Conservation (phyloP, 306 rosid species). For the Leucaena leucocephala region DNA sequence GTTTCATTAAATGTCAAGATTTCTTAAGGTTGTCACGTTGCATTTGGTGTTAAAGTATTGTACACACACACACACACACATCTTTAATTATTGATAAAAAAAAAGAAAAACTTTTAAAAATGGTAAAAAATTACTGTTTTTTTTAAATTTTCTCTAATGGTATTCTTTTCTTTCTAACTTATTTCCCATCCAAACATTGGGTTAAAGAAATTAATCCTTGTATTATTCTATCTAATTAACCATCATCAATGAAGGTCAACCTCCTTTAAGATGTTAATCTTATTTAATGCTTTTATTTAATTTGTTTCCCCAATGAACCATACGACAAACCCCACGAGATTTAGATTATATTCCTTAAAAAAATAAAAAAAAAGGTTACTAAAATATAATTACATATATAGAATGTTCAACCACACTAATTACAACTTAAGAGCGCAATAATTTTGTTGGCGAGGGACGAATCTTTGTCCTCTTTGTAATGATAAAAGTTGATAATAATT, state of each 20-base stretch:
- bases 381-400: too few species aligned
- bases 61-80: rapidly evolving
- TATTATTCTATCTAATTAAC: too few species aligned
- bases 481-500: conserved; percentile 22
- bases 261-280: neutral
- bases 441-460: conserved; percentile 9
- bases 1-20: neutral
- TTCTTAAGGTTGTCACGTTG: neutral
- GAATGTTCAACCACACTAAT: neutral
- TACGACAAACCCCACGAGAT: neutral
- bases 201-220: neutral
- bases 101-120: too few species aligned
- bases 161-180: too few species aligned
- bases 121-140: too few species aligned
- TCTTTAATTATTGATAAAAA: neutral
- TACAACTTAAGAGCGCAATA: neutral
- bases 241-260: neutral
- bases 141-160: too few species aligned
- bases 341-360: neutral
- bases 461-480: conserved; percentile 19
- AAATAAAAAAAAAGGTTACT: neutral
- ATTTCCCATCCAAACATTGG: too few species aligned
- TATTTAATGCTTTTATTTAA: too few species aligned
- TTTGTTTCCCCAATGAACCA: too few species aligned
- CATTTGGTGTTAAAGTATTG: neutral